Evolutionary conservation across 2,329 filamentous ascomycete genomes (phyloP), one percentile per base, ranked within the genome.

Genomic region (Talaromyces sp.): DNA sequence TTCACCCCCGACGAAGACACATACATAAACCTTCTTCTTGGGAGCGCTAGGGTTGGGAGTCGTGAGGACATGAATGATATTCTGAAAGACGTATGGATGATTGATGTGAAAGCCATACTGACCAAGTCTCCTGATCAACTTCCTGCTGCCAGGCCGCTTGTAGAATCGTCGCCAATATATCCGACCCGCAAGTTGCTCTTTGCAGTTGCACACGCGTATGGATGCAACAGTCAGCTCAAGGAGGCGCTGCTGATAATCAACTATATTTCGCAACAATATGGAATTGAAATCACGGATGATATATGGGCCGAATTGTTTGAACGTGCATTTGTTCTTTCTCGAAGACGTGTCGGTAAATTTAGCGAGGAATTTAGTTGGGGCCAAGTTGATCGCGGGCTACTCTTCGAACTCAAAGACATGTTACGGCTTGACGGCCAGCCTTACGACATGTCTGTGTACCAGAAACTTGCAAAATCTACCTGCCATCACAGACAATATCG

Each of bases 291-390:
- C 43, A 77, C 86, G 0, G 70, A 73, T 7, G 73, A 81, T 5
- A 81, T 87, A 19, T 94, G 91, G 91, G 81, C 82, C 8, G 85
- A 88, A 63, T 76, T 94, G 2, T 79, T 93, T 17, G 82, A 86
- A 67, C 91, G 89, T 85, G 84, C 89, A 0, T 89, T 87, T 70
- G 79, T 90, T 10, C 80, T 87, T 47, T 79, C 82, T 3, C 73
- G 78, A 73, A 67, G 79, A 72, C 49, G 80, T 77, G 64, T 77
- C 75, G 57, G 75, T 70, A 41, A 67, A 67, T 57, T 77, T 69
- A 62, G 64, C 76, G 49, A 68, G 57, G 65, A 31, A 31, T 31
- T 72, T 35, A 67, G 69, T 47, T 58, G 41, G 11, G 78, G 75
- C 52, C 64, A 74, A 64, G 72, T 88, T 8, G 73, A 79, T 0